Evolutionary conservation across 2,329 filamentous ascomycete species (phyloP).

Genomic region (Calonectria montana): DNA sequence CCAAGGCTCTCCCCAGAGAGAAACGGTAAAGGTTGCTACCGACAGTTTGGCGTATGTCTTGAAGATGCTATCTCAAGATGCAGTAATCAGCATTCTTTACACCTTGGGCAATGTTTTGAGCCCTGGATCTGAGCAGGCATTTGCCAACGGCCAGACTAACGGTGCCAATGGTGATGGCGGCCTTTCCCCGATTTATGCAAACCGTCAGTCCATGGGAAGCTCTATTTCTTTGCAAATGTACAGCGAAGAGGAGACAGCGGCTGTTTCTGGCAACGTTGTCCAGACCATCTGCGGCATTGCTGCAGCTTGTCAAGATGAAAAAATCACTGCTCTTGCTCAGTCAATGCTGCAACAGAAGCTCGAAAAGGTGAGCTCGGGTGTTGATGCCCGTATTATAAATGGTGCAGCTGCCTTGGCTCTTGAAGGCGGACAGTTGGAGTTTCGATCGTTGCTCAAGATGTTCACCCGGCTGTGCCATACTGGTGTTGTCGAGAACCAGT

Average conservation of each 20-base stretch:
- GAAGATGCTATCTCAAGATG: slow-evolving; percentile 87
- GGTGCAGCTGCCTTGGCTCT: slow-evolving; percentile 84
- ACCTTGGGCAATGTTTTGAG: slow-evolving; percentile 96
- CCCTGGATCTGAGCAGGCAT: slow-evolving; percentile 68
- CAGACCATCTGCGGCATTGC: slow-evolving; percentile 94
- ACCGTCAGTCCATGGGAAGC: slow-evolving; percentile 74
- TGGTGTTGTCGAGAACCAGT: slow-evolving; percentile 76
- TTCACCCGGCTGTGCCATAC: slow-evolving; percentile 81
- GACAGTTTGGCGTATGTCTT: slow-evolving; percentile 85
- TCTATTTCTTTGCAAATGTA: slow-evolving; percentile 81
- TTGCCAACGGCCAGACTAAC: slow-evolving; percentile 64
- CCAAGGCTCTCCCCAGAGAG: slow-evolving; percentile 77
- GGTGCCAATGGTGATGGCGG: slow-evolving; percentile 53
- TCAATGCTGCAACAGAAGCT: slow-evolving; percentile 98
- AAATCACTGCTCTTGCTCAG: slow-evolving; percentile 92
- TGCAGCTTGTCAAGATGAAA: slow-evolving; percentile 82
- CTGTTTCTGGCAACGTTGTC: slow-evolving; percentile 89
- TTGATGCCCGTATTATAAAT: slow-evolving; percentile 87
- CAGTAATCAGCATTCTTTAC: slow-evolving; percentile 94
- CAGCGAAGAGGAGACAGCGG: slow-evolving; percentile 81
- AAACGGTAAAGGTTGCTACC: slow-evolving; percentile 82
- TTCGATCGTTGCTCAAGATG: slow-evolving; percentile 86
- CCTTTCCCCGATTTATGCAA: slow-evolving; percentile 60
- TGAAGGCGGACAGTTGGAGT: slow-evolving; percentile 82
- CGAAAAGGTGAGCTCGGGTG: slow-evolving; percentile 80